Percentiles rank a stretch among this genome's conserved stretches.
phyloP scores from a whole-genome alignment of 2,329 filamentous ascomycete species.

The Mycosphaerelloides madeirae region DNA sequence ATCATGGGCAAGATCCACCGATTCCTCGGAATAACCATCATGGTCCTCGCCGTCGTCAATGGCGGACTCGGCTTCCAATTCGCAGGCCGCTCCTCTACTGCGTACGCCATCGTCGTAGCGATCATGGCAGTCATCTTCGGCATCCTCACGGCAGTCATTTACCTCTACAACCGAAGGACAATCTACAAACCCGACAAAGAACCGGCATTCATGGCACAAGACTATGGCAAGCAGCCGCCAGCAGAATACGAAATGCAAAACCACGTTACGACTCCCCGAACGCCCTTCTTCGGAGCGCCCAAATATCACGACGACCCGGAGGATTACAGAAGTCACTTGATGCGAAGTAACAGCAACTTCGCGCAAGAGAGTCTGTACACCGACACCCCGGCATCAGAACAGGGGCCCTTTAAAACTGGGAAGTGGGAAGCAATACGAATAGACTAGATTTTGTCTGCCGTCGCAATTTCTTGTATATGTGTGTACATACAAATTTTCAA shows the following conservation, averaged over 20 bases:
- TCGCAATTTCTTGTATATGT: not conserved
- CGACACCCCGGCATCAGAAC: slow-evolving; percentile 19
- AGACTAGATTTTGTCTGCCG: slow-evolving; percentile 1
- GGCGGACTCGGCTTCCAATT: slow-evolving; percentile 57
- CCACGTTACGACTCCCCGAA: slow-evolving; percentile 20
- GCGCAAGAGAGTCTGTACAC: slow-evolving; percentile 17
- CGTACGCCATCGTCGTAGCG: slow-evolving; percentile 20
- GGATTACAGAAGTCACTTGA: slow-evolving; percentile 11
- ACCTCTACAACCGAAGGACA: slow-evolving; percentile 13
- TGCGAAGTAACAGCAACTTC: slow-evolving; percentile 4
- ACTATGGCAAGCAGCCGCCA: slow-evolving; percentile 9
- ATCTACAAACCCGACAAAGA: slow-evolving; percentile 21
- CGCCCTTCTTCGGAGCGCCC: slow-evolving; percentile 12
- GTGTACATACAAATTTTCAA: not conserved
- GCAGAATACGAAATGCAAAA: slow-evolving; percentile 20
- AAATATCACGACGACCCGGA: slow-evolving; percentile 12
- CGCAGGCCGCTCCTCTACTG: slow-evolving; percentile 40
- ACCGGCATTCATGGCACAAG: slow-evolving; percentile 3
- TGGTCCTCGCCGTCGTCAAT: slow-evolving; percentile 53
- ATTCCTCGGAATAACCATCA: slow-evolving; percentile 53
- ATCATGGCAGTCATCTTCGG: slow-evolving; percentile 19
- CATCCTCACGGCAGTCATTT: slow-evolving; percentile 9
- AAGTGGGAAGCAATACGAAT: slow-evolving; percentile 20
- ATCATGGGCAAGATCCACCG: slow-evolving; percentile 50
- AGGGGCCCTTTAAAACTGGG: slow-evolving; percentile 16